These are phyloP conservation scores for Kockovaella imperatae DNA, from an alignment of 768 basidiomycete genomes.

Conservation along the genomic window DNA sequence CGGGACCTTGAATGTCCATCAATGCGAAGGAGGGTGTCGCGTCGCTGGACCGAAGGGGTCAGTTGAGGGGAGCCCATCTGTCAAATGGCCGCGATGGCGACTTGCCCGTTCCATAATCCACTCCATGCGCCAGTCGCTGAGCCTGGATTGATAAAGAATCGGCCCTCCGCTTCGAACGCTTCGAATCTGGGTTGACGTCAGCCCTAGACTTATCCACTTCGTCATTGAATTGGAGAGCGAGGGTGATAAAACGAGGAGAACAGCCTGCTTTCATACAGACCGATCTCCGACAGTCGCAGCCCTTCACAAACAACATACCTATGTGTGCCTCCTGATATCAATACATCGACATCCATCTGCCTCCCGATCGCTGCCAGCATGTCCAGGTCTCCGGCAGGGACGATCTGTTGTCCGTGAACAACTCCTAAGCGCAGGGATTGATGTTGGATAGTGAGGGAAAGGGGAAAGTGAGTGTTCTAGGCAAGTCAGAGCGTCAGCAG, in stretches of 20 bases:
- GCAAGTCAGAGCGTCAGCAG: background rate
- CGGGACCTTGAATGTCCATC: conserved; percentile 95
- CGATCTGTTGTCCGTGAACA: conserved; percentile 86
- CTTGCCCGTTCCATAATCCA: conserved; percentile 61
- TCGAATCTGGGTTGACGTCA: conserved; percentile 71
- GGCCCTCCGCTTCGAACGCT: conserved; percentile 79
- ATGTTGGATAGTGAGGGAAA: conserved; percentile 71
- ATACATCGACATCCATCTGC: conserved; percentile 96
- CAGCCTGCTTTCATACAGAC: too few relatives aligned
- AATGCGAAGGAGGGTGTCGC: conserved; percentile 89
- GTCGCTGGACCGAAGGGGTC: conserved; percentile 51
- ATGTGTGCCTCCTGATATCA: conserved; percentile 89
- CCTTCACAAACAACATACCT: conserved; percentile 64
- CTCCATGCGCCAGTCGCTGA: conserved; percentile 93
- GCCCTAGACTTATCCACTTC: background rate
- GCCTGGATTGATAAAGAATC: conserved; percentile 94
- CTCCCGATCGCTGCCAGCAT: conserved; percentile 78
- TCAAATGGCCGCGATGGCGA: conserved; percentile 7
- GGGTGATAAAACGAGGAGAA: too few relatives aligned
- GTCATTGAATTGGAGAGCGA: background rate
- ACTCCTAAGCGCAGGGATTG: conserved; percentile 82
- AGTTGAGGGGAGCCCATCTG: background rate
- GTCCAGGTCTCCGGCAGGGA: conserved; percentile 86
- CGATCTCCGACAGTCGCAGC: too few relatives aligned
- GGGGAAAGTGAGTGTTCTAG: conserved; percentile 64